Evolutionary conservation across 441 rosid species (phyloP), one percentile per base, ranked within the genome.

Genomic region (Brassica hybrid): DNA sequence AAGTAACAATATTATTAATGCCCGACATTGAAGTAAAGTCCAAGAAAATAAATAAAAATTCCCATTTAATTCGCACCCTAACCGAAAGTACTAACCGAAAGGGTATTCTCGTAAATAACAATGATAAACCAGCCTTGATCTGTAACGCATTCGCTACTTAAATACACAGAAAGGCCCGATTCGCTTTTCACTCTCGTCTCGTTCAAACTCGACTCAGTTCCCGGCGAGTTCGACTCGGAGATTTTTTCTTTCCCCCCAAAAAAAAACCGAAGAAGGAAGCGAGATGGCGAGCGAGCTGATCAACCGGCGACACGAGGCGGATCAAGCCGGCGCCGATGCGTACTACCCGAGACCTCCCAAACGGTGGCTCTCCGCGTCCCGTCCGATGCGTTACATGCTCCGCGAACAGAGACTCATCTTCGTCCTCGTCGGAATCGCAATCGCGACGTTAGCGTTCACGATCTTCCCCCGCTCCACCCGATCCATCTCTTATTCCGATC

Each of bases 321-420:
- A 82, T 23, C 94, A 86, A 43, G 82, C 83, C 0, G 41, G 65
- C 13, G 62, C 88, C 17, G 97, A 91, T 62, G 77, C 89, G 3
- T 96, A 96, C 81, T 90, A 90, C 4, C 98, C 98, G 13, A 96
- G 92, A 76, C 98, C 92, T 1, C 78, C 76, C 50, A 96, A 92
- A 73, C 94, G 93, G 32, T 92, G 98, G 98, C 82, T 93, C 61
- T 56, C 74, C 34, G 82, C 87, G 4, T 2, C 11, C 57, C 88
- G 93, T 69, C 88, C 90, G 75, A 58, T 90, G 71, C 88, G 78
- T 62, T 88, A 83, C 89, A 60, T 90, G 79, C 88, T 88, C 70
- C 85, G 85, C 10, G 88, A 87, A 69, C 97, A 90, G 81, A 85
- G 92, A 8, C 87, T 91, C 50, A n/a, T 88, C 16, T 92, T 80